Percentiles rank a stretch among this genome's conserved stretches.
phyloP scores from a whole-genome alignment of 371 early-diverging fungal genomes.

The Apophysomyces trapeziformis region DNA sequence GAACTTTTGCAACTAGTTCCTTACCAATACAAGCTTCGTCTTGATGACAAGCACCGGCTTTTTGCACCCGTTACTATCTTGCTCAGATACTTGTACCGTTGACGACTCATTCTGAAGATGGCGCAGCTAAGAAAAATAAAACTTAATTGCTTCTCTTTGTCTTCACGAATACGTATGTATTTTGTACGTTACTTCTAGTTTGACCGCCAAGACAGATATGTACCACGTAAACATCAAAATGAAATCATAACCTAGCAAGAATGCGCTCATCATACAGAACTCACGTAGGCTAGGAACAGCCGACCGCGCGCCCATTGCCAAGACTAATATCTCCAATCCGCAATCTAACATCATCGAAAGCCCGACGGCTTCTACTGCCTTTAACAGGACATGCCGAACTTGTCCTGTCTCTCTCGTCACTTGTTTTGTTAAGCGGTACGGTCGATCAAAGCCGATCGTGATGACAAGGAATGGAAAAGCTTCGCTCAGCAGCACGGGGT shows the following conservation, averaged over 20 bases:
- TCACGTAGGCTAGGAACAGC: conserved; percentile 80
- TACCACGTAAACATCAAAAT: conserved; percentile 87
- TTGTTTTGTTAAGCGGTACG: conserved; percentile 80
- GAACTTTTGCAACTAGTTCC: not conserved
- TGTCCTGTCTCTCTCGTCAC: conserved; percentile 65
- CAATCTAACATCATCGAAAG: conserved; percentile 78
- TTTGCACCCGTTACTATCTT: not conserved
- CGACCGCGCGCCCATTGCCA: conserved; percentile 79
- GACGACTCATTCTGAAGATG: not conserved
- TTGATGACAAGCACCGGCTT: conserved; percentile 51
- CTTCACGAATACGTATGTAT: not conserved
- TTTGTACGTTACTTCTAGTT: conserved; percentile 70
- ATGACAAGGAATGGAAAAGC: conserved; percentile 92
- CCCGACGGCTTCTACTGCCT: conserved; percentile 73
- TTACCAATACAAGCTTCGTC: conserved; percentile 60
- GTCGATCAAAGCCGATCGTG: conserved; percentile 93
- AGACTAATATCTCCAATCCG: conserved; percentile 79
- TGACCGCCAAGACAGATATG: conserved; percentile 85
- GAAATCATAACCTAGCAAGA: conserved; percentile 84
- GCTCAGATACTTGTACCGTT: not conserved
- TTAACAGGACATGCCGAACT: conserved; percentile 66
- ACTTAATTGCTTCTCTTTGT: not conserved
- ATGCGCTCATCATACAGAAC: conserved; percentile 82
- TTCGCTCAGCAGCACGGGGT: conserved; percentile 81
- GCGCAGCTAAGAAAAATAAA: not conserved